phyloP scores from a whole-genome alignment of 2,329 filamentous ascomycete genomes.

The Cadophora luteo-olivacea region DNA sequence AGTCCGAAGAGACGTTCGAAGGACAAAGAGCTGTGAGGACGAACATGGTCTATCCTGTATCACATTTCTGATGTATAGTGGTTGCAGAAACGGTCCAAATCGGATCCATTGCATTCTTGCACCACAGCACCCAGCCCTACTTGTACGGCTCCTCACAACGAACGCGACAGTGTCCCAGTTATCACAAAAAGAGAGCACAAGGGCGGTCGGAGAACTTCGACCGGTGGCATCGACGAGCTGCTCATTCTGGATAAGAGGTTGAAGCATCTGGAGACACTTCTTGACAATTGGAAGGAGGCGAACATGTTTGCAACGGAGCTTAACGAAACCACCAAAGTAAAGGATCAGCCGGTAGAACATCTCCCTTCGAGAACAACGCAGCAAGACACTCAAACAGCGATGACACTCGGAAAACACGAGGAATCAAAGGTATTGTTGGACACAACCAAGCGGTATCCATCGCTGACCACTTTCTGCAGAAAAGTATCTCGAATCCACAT shows the following conservation, averaged over 20 bases:
- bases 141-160: neutral
- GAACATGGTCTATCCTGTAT: neutral
- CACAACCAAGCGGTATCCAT: too few species aligned
- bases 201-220: neutral
- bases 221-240: neutral
- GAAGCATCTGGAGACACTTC: neutral
- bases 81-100: conserved; percentile 1
- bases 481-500: neutral
- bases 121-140: neutral
- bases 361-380: too few species aligned
- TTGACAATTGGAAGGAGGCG: neutral
- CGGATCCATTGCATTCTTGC: neutral
- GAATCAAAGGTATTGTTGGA: neutral
- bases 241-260: neutral
- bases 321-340: neutral
- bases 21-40: neutral
- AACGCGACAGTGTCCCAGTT: neutral
- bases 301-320: neutral
- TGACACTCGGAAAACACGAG: neutral
- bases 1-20: neutral
- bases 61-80: neutral
- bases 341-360: neutral
- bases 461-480: neutral
- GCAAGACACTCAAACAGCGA: too few species aligned
- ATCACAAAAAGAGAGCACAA: neutral